Evolutionary conservation across 768 basidiomycete genomes (phyloP).

Genomic region (Cystofilobasidium macerans): DNA sequence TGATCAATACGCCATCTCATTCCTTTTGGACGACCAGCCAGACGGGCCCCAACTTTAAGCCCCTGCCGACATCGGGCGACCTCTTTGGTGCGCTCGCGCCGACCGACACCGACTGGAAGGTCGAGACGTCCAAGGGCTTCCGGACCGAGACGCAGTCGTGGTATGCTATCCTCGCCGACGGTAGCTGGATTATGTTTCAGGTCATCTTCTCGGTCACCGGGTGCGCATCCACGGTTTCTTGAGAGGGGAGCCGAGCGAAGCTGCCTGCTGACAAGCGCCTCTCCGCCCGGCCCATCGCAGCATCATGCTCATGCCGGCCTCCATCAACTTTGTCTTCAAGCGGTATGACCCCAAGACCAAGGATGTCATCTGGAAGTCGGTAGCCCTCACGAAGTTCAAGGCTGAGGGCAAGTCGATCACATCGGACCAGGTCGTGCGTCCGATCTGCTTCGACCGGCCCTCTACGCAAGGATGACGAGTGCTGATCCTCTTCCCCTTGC

Average conservation of each 20-base stretch:
- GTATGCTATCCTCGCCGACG: conserved; percentile 73
- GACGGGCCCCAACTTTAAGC: conserved; percentile 21
- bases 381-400: conserved; percentile 47
- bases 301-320: conserved; percentile 77
- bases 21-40: background rate
- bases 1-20: too few relatives aligned
- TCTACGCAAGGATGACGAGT: conserved; percentile 42
- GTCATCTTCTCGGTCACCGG: conserved; percentile 56
- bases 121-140: conserved; percentile 58
- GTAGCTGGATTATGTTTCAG: conserved; percentile 65
- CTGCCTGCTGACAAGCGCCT: conserved; percentile 17
- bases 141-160: conserved; percentile 80
- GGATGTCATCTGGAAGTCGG: conserved; percentile 68
- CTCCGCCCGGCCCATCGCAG: conserved; percentile 3
- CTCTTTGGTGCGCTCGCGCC: conserved; percentile 63
- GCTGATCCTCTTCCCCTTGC: background rate
- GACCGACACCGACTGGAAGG: conserved; percentile 71
- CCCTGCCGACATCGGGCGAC: conserved; percentile 43
- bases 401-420: conserved; percentile 30
- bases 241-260: too few relatives aligned
- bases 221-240: too few relatives aligned
- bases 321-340: conserved; percentile 88
- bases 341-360: conserved; percentile 66
- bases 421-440: conserved; percentile 36
- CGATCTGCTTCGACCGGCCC: conserved; percentile 56